Percentiles rank a stretch among this genome's conserved stretches.
Evolutionary conservation across 305 asterid genomes (phyloP).

Genomic region (Rubia balearica): DNA sequence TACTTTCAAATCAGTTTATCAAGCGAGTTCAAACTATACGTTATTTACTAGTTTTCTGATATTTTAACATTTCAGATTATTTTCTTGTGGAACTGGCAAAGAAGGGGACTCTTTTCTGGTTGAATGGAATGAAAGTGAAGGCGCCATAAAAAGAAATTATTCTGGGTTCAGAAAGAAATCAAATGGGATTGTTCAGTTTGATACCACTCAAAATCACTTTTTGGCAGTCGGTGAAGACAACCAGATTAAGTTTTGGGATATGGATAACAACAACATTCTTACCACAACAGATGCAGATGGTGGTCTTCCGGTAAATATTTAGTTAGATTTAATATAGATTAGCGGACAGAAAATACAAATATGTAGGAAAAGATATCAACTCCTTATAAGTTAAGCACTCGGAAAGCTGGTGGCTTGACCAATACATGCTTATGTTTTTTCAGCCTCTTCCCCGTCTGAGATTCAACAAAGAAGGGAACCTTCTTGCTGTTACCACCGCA

Average conservation of each 20-base stretch:
- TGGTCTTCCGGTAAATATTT: conserved; percentile 53
- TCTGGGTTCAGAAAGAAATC: conserved; percentile 69
- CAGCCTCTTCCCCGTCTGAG: conserved; percentile 89
- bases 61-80: conserved; percentile 37
- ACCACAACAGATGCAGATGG: conserved; percentile 61
- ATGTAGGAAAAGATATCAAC: neutral
- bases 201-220: conserved; percentile 77
- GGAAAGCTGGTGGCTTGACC: neutral
- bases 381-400: neutral
- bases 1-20: neutral
- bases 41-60: conserved; percentile 2
- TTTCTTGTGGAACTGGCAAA: conserved; percentile 87
- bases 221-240: conserved; percentile 82
- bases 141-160: conserved; percentile 76
- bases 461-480: conserved; percentile 91
- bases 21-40: neutral
- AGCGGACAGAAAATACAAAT: neutral
- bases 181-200: conserved; percentile 69
- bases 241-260: conserved; percentile 84
- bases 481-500: conserved; percentile 83
- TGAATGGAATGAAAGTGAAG: conserved; percentile 96
- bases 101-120: conserved; percentile 80
- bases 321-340: neutral
- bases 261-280: conserved; percentile 61
- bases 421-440: conserved; percentile 17